Evolutionary conservation across 768 basidiomycete genomes (phyloP).

Genomic region (Clavaria fumosa): DNA sequence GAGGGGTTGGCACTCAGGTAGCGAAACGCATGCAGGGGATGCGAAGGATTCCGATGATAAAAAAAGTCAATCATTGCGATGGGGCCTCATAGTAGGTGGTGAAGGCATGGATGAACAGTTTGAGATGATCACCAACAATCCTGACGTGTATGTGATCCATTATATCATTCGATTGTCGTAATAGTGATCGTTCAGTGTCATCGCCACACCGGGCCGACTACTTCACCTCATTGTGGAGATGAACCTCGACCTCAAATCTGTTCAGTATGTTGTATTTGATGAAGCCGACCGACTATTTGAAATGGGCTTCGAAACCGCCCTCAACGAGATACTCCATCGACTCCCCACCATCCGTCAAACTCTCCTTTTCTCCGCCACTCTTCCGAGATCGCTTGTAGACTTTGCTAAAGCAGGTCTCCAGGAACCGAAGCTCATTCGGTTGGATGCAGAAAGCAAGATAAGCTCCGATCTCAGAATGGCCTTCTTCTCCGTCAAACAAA

Average conservation of each 20-base stretch:
- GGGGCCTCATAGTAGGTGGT: slow-evolving; percentile 93
- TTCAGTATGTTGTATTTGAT: slow-evolving; percentile 90
- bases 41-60: slow-evolving; percentile 36
- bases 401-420: slow-evolving; percentile 96
- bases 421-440: slow-evolving; percentile 88
- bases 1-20: slow-evolving; percentile 54
- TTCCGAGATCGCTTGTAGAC: slow-evolving; percentile 90
- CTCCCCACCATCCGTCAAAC: slow-evolving; percentile 82
- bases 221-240: slow-evolving; percentile 96
- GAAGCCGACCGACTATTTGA: slow-evolving; percentile 98
- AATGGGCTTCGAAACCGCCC: slow-evolving; percentile 88
- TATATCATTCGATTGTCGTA: slow-evolving; percentile 6
- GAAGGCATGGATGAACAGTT: slow-evolving; percentile 95
- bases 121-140: slow-evolving; percentile 85
- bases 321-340: slow-evolving; percentile 83
- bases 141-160: slow-evolving; percentile 64
- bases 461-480: slow-evolving; percentile 87
- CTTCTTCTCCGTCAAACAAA: slow-evolving; percentile 83
- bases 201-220: slow-evolving; percentile 93
- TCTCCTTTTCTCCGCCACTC: slow-evolving; percentile 88
- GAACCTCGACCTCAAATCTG: slow-evolving; percentile 76
- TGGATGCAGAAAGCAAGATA: slow-evolving; percentile 94
- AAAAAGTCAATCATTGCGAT: slow-evolving; percentile 53
- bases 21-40: slow-evolving; percentile 63
- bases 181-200: slow-evolving; percentile 43